phyloP scores from a whole-genome alignment of 2,329 filamentous ascomycete species.

The Davidsoniella eucalypti region DNA sequence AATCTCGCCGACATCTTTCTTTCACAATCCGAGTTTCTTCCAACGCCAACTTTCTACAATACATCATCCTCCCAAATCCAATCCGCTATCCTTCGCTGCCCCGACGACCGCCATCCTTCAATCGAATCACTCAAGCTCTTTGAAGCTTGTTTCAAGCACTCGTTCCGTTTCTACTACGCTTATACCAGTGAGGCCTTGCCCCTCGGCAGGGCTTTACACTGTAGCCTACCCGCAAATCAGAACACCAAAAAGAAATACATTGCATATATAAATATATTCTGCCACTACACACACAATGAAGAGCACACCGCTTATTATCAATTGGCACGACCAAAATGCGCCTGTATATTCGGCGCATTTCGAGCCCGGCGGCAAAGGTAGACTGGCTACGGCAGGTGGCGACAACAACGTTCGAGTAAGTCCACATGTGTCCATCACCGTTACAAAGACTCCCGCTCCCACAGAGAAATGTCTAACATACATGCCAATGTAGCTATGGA shows the following conservation, averaged over 20 bases:
- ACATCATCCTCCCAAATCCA: neutral
- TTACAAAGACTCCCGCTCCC: neutral
- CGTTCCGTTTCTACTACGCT: neutral
- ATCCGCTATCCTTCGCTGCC: neutral
- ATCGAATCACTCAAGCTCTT: neutral
- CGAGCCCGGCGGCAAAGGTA: slow-evolving; percentile 77
- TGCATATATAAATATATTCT: neutral
- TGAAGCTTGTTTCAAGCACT: neutral
- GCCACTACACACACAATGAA: slow-evolving; percentile 51
- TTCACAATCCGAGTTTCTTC: too few species aligned
- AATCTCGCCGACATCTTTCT: too few species aligned
- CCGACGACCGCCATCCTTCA: neutral
- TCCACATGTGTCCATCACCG: slow-evolving; percentile 12
- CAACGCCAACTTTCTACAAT: neutral
- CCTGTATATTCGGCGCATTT: slow-evolving; percentile 97
- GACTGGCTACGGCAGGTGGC: slow-evolving; percentile 83
- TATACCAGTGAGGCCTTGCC: slow-evolving; percentile 8
- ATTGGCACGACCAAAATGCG: slow-evolving; percentile 95
- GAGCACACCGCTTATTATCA: slow-evolving; percentile 86
- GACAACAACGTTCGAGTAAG: slow-evolving; percentile 89
- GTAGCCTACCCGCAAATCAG: neutral
- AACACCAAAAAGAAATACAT: slow-evolving; percentile 10
- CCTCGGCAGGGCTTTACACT: slow-evolving; percentile 11
- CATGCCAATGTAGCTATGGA: slow-evolving; percentile 51
- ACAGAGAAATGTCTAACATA: neutral